phyloP scores from a whole-genome alignment of 177 flowering plant species.

The Tripterygium wilfordii region DNA sequence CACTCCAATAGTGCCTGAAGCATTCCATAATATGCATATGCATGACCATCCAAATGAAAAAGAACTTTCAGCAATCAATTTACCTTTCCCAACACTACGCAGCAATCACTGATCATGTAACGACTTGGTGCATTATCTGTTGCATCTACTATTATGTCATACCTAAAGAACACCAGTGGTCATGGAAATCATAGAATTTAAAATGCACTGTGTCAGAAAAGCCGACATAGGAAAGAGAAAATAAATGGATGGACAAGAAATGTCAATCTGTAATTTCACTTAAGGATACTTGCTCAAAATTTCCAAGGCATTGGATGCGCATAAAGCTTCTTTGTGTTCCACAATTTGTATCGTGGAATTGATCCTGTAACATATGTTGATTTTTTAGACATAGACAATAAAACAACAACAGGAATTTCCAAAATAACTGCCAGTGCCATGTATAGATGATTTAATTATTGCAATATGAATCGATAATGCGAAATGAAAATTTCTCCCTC shows the following conservation, averaged over 20 bases:
- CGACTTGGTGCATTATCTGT: slow-evolving; percentile 95
- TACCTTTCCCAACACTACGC: slow-evolving; percentile 92
- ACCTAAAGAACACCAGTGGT: slow-evolving; percentile 44
- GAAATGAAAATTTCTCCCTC: no score
- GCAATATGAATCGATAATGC: no score
- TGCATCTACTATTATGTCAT: slow-evolving; percentile 86
- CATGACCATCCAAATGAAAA: no score
- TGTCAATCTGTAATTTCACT: neutral
- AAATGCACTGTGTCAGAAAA: neutral
- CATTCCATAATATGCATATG: no score
- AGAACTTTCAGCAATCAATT: no score
- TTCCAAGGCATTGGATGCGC: slow-evolving; percentile 83
- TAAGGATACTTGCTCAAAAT: slow-evolving; percentile 87
- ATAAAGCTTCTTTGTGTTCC: slow-evolving; percentile 71
- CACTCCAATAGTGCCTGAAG: no score
- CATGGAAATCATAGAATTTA: slow-evolving; percentile 20
- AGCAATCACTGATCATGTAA: slow-evolving; percentile 91
- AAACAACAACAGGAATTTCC: neutral
- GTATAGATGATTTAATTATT: no score
- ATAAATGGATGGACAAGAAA: neutral
- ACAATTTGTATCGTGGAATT: slow-evolving; percentile 74
- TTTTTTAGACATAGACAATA: neutral
- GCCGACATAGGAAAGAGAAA: neutral
- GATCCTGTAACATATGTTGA: slow-evolving; percentile 37
- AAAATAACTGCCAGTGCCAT: no score